Evolutionary conservation across 257 asterid genomes (phyloP).

Genomic region (Phtheirospermum japonicum): DNA sequence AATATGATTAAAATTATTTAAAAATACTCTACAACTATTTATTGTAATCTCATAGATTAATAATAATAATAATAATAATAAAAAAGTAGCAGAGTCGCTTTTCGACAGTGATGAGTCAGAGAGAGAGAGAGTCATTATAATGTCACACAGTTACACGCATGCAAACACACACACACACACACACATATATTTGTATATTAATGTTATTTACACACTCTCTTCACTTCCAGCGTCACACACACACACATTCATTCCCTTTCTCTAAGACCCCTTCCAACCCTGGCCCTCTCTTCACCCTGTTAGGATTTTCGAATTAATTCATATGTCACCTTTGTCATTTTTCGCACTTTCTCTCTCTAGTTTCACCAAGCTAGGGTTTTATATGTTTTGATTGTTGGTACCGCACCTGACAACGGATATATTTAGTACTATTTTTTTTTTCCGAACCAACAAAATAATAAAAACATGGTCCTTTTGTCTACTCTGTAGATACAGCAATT

Average conservation of each 20-base stretch:
- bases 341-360: constrained; percentile 30
- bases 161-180: constrained; percentile 1
- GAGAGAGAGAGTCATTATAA: not conserved
- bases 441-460: constrained; percentile 18
- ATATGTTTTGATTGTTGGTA: constrained; percentile 23
- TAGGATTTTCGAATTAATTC: constrained; percentile 29
- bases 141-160: constrained; percentile 4
- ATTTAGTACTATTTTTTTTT: constrained; percentile 30
- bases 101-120: too few relatives aligned
- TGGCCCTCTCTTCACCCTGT: not conserved
- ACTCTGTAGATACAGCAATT: not conserved
- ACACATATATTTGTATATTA: not conserved
- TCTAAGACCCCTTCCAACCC: too few relatives aligned
- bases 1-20: too few relatives aligned
- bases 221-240: constrained; percentile 25
- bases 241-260: not conserved
- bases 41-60: too few relatives aligned
- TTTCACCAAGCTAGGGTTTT: constrained; percentile 33
- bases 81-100: too few relatives aligned
- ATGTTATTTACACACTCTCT: constrained; percentile 16
- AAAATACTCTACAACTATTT: too few relatives aligned
- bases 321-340: constrained; percentile 22
- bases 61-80: too few relatives aligned
- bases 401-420: constrained; percentile 23
- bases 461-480: not conserved